Conservation (phyloP, 1,284 basidiomycete genomes). For the Gomphus bonarii region DNA sequence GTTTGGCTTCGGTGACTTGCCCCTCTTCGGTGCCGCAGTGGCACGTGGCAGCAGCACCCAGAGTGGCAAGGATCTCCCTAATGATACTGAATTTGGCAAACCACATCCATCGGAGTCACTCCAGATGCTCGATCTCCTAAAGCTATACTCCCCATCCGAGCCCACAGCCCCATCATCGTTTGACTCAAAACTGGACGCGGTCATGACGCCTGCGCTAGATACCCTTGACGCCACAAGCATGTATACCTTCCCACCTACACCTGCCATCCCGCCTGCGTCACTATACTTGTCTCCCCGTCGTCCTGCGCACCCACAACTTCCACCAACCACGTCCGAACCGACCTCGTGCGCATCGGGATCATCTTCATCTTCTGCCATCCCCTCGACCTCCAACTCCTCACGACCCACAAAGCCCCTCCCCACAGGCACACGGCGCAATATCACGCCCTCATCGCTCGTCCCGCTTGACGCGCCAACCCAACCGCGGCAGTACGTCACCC, state of each 20-base stretch:
- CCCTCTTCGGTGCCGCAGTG: conserved; percentile 9
- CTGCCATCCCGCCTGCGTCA: not conserved
- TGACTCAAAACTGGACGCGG: conserved; percentile 2
- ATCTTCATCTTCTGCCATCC: conserved; percentile 12
- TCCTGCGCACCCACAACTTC: conserved; percentile 17
- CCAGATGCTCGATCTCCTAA: not conserved
- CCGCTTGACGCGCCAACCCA: conserved; percentile 49
- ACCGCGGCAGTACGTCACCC: conserved; percentile 41
- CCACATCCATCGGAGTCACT: not conserved
- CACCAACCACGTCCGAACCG: not conserved
- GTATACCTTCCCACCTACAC: conserved; percentile 7
- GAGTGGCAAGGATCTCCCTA: not conserved
- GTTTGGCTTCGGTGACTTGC: conserved; percentile 3
- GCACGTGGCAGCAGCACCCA: not conserved
- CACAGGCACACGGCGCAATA: conserved; percentile 37
- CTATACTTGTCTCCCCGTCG: conserved; percentile 20
- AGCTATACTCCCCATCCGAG: not conserved
- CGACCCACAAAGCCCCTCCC: conserved; percentile 22
- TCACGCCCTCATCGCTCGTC: conserved; percentile 39
- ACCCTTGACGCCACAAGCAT: not conserved
- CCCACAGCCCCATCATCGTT: not conserved
- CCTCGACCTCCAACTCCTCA: not conserved
- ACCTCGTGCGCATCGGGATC: not conserved
- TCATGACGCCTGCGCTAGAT: not conserved
- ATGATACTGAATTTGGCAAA: no score